Conservation (phyloP, 306 rosid species). For the Sindora glabra region DNA sequence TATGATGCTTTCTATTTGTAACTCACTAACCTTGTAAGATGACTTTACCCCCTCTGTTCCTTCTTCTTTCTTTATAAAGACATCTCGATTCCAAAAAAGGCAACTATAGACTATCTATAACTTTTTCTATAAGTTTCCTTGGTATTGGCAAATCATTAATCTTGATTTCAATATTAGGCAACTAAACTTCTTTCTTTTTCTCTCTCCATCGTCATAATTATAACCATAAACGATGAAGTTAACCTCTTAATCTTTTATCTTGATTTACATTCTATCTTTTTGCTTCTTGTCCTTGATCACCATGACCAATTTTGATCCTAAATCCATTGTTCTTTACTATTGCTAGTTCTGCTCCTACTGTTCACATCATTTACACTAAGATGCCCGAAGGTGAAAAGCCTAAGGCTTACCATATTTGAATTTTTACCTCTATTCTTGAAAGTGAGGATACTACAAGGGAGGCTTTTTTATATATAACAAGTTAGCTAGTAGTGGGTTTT, state of each 20-base stretch:
- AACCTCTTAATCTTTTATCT: background rate
- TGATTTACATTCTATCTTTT: background rate
- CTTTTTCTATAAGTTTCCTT: too few species aligned
- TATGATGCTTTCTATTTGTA: too few species aligned
- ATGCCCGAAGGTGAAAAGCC: constrained; percentile 55
- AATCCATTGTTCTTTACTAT: constrained; percentile 6
- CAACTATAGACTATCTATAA: too few species aligned
- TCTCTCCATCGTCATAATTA: too few species aligned
- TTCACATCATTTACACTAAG: constrained; percentile 83
- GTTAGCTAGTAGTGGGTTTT: constrained; percentile 80
- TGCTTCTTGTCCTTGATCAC: background rate
- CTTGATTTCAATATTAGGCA: too few species aligned
- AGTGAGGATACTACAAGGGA: constrained; percentile 90
- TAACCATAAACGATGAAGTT: too few species aligned
- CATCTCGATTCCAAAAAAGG: too few species aligned
- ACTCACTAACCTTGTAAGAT: too few species aligned
- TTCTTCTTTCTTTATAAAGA: too few species aligned
- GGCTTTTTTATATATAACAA: constrained; percentile 82
- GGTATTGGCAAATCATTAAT: too few species aligned
- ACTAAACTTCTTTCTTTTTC: too few species aligned
- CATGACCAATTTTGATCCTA: constrained; percentile 44
- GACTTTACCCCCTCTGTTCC: too few species aligned
- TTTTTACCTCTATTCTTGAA: constrained; percentile 78
- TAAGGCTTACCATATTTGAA: constrained; percentile 71
- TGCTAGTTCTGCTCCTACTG: constrained; percentile 35